Base-by-base conservation (phyloP, 2,329 filamentous ascomycete species). In the Cadophora luteo-olivacea region DNA sequence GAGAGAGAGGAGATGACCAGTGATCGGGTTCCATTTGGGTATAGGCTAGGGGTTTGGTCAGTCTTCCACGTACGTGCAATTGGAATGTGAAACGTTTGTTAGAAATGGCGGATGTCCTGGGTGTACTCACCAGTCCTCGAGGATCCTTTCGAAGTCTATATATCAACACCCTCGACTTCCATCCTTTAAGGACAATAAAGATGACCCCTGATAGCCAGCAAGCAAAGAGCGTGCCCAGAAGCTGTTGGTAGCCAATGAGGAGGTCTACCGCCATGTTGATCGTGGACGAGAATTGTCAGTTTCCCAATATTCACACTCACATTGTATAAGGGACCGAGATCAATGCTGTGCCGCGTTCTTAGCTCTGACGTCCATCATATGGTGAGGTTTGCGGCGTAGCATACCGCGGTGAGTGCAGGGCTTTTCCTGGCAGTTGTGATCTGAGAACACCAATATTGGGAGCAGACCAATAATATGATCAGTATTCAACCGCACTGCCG, bases 1-100 rank as follows among this genome's bases (percentile, higher is more conserved):
- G 11, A 73, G 57, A n/a, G 67, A 57, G 19, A 72, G 67, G 3
- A 73, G 33, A 68, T 73, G 68, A 4, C 72, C 72, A 22, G 54
- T 58, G 1, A 70, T 41, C 22, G 62, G 65, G 41, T 66, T 70
- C 60, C 68, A 68, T 6, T 61, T 48, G 14, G 71, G 68, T 68
- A 73, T 73, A 33, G 72, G 69, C 72, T 73, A 5, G n/a, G 45
- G 4, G 5, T 45, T 19, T 49, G n/a, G 45, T 49, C 19, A 49
- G 45, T 49, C 45, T n/a, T 22, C 19, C 6, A 22, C 5, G 11
- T 22, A 22, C 45, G 22, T 49, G 45, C 22, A 8, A 49, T 22
- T 6, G 22, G 45, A 49, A 22, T 29, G 6, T 22, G 45, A 49
- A 45, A 8, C 8, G 14, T 16, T 16, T 19, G 22, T 49, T 49